A percentile compares a stretch with the other conserved stretches of the same genome.
Conservation (phyloP, 1,284 basidiomycete genomes). For the Erythrobasidium hasegawianum region DNA sequence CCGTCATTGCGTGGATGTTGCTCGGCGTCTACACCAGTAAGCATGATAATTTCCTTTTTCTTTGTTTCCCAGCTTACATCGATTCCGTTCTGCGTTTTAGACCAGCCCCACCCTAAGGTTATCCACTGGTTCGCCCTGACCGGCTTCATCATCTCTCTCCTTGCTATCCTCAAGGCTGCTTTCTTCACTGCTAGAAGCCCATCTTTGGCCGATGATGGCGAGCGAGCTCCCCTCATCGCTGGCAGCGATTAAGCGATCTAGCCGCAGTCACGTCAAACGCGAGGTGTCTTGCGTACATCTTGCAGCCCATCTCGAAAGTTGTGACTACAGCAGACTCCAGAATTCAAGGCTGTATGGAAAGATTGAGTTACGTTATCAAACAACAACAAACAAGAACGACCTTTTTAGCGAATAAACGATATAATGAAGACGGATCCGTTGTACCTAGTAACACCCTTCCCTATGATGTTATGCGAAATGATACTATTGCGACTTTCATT, state of each 20-base stretch:
- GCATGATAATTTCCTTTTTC: background rate
- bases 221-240: slow-evolving; percentile 42
- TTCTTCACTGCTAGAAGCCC: slow-evolving; percentile 37
- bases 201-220: slow-evolving; percentile 39
- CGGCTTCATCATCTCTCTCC: slow-evolving; percentile 46
- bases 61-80: background rate
- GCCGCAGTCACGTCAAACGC: too few species aligned
- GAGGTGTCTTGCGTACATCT: too few species aligned
- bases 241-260: slow-evolving; percentile 30
- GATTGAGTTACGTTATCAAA: too few species aligned
- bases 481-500: too few species aligned
- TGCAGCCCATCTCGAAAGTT: too few species aligned
- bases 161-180: slow-evolving; percentile 41
- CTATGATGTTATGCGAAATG: too few species aligned
- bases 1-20: slow-evolving; percentile 38
- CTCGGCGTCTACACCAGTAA: slow-evolving; percentile 41
- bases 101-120: slow-evolving; percentile 35
- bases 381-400: too few species aligned
- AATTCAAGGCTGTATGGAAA: too few species aligned
- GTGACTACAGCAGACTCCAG: too few species aligned
- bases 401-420: too few species aligned
- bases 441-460: too few species aligned
- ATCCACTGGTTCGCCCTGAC: slow-evolving; percentile 44
- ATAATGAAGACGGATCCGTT: too few species aligned
- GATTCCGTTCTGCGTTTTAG: background rate